phyloP scores from a whole-genome alignment of 1,284 basidiomycete genomes.

The Gomphus sp. region DNA sequence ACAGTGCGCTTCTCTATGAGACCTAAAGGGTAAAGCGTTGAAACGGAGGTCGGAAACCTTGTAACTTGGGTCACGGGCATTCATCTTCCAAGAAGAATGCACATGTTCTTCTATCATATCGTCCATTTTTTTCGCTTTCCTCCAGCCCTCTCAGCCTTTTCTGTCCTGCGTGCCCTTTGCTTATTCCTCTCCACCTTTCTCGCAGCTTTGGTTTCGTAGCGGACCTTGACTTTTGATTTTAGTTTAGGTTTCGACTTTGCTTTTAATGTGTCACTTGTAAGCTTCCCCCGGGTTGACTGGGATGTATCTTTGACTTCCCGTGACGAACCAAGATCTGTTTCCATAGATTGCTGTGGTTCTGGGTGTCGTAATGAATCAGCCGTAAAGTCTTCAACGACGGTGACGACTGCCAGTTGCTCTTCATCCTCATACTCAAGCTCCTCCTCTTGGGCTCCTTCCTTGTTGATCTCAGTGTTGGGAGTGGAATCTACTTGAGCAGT shows the following conservation, averaged over 20 bases:
- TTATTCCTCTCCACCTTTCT: constrained; percentile 45
- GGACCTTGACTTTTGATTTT: constrained; percentile 35
- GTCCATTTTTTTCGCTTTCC: constrained; percentile 28
- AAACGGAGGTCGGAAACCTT: neutral
- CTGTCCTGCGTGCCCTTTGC: constrained; percentile 48
- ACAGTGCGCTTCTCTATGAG: neutral
- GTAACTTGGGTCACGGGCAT: neutral
- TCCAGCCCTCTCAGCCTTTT: constrained; percentile 61
- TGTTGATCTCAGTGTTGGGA: constrained; percentile 11
- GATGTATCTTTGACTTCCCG: neutral
- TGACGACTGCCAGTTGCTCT: constrained; percentile 72
- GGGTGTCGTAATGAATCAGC: constrained; percentile 39
- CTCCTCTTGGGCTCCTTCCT: constrained; percentile 23
- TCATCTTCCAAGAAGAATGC: neutral
- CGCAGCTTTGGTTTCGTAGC: constrained; percentile 56
- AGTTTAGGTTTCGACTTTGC: constrained; percentile 15
- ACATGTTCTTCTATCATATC: constrained; percentile 12
- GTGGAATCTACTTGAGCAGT: neutral
- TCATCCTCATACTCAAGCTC: constrained; percentile 67
- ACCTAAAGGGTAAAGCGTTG: neutral
- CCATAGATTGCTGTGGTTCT: constrained; percentile 3
- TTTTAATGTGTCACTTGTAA: neutral
- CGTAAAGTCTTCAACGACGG: constrained; percentile 75
- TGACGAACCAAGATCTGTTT: neutral
- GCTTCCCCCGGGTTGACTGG: neutral